A percentile compares a stretch with the other conserved stretches of the same genome.
Conservation (phyloP, 768 basidiomycete genomes). For the Clathrus columnatus region DNA sequence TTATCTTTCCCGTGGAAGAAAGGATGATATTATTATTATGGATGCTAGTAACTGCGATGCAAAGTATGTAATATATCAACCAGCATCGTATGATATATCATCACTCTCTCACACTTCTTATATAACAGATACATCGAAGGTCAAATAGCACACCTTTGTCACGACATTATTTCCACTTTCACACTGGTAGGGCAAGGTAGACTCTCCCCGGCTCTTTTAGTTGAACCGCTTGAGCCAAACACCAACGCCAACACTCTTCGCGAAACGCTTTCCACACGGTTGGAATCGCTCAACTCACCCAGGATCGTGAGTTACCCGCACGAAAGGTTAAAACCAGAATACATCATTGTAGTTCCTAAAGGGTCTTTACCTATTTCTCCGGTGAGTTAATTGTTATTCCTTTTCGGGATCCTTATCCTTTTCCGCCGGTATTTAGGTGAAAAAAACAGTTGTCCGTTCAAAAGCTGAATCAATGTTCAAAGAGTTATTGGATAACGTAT, state of each 20-base stretch:
- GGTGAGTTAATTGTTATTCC: neutral
- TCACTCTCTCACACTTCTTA: no score
- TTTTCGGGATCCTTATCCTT: no score
- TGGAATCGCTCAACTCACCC: no score
- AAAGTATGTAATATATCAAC: neutral
- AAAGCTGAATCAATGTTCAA: neutral
- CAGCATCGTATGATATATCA: no score
- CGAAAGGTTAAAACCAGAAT: neutral
- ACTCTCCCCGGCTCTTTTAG: neutral
- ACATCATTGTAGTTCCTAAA: neutral
- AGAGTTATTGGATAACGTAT: neutral
- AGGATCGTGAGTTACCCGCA: no score
- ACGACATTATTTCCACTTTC: neutral
- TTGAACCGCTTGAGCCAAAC: neutral
- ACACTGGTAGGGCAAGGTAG: neutral
- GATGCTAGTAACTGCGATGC: neutral
- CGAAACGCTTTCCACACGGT: neutral
- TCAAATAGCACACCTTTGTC: neutral
- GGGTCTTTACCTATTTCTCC: neutral
- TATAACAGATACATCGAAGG: neutral
- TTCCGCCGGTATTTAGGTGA: neutral
- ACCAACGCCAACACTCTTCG: neutral
- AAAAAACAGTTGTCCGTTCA: neutral
- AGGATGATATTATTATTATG: neutral
- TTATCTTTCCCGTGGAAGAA: neutral